Conservation (phyloP, 495 filamentous ascomycete genomes). For the Annulohypoxylon stygium region DNA sequence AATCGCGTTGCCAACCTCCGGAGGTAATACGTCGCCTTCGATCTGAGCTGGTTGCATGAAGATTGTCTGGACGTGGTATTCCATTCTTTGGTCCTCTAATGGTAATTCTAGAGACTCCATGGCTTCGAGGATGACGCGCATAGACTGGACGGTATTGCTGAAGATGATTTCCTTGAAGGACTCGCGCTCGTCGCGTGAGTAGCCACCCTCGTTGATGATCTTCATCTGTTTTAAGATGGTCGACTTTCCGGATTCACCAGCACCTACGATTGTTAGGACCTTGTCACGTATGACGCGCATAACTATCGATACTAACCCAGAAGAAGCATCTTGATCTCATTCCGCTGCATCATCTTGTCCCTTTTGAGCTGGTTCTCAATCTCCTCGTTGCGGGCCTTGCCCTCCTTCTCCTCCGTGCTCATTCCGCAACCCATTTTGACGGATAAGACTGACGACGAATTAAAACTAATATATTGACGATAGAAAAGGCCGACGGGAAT, state of each 20-base stretch:
- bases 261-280: slow-evolving; percentile 70
- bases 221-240: slow-evolving; percentile 99
- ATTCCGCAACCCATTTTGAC: slow-evolving; percentile 98
- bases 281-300: slow-evolving; percentile 24
- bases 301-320: slow-evolving; percentile 74
- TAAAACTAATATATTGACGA: slow-evolving; percentile 43
- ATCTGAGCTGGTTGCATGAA: slow-evolving; percentile 97
- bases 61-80: slow-evolving; percentile 95
- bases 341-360: slow-evolving; percentile 95
- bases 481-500: slow-evolving; percentile 20
- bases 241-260: slow-evolving; percentile 99
- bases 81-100: slow-evolving; percentile 86
- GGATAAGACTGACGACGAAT: slow-evolving; percentile 40
- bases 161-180: slow-evolving; percentile 97
- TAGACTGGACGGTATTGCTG: slow-evolving; percentile 96
- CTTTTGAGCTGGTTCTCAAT: slow-evolving; percentile 98
- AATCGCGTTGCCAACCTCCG: slow-evolving; percentile 94
- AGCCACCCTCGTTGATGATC: slow-evolving; percentile 85
- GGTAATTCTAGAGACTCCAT: slow-evolving; percentile 95
- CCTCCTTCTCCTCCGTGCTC: slow-evolving; percentile 99
- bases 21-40: slow-evolving; percentile 92
- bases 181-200: slow-evolving; percentile 82
- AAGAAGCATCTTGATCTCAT: slow-evolving; percentile 99
- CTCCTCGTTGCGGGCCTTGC: slow-evolving; percentile 98
- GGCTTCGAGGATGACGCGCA: slow-evolving; percentile 94